phyloP scores from a whole-genome alignment of 352 stramenopile genomes.

The Hyaloperonospora arabidopsidis region DNA sequence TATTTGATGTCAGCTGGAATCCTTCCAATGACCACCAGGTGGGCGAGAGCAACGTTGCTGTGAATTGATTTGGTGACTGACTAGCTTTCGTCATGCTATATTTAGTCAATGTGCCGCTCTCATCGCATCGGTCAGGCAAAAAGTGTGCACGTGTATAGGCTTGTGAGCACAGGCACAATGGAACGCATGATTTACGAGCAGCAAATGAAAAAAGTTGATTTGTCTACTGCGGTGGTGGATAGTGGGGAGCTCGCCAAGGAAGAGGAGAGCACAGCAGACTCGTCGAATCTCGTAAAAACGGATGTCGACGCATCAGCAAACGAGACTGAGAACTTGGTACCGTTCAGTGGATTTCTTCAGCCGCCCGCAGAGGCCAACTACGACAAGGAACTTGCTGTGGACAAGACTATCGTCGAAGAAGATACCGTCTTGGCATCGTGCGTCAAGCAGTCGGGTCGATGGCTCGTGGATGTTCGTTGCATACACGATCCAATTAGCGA shows the following conservation, averaged over 20 bases:
- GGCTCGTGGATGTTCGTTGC: constrained; percentile 45
- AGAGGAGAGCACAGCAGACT: constrained; percentile 3
- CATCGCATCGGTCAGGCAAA: constrained; percentile 87
- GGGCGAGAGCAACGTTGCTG: constrained; percentile 1
- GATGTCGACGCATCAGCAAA: not conserved
- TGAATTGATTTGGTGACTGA: not conserved
- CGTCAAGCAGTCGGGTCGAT: constrained; percentile 43
- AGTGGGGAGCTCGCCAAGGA: constrained; percentile 21
- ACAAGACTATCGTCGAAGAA: constrained; percentile 31
- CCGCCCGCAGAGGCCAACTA: constrained; percentile 31
- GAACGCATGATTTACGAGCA: constrained; percentile 89
- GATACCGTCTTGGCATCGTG: constrained; percentile 59
- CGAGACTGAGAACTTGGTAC: constrained; percentile 10
- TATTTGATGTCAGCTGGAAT: constrained; percentile 90
- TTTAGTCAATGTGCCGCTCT: constrained; percentile 87
- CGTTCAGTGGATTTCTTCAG: constrained; percentile 57
- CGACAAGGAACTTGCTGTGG: constrained; percentile 23
- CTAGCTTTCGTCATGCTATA: constrained; percentile 11
- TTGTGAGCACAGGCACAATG: constrained; percentile 89
- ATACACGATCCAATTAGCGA: constrained; percentile 32
- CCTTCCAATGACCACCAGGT: constrained; percentile 86
- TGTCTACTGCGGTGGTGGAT: constrained; percentile 73
- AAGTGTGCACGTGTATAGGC: constrained; percentile 87
- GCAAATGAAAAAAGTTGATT: constrained; percentile 82
- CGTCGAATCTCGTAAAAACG: not conserved